phyloP scores from a whole-genome alignment of 164 flowering plant genomes.

The Tinospora cordifolia region DNA sequence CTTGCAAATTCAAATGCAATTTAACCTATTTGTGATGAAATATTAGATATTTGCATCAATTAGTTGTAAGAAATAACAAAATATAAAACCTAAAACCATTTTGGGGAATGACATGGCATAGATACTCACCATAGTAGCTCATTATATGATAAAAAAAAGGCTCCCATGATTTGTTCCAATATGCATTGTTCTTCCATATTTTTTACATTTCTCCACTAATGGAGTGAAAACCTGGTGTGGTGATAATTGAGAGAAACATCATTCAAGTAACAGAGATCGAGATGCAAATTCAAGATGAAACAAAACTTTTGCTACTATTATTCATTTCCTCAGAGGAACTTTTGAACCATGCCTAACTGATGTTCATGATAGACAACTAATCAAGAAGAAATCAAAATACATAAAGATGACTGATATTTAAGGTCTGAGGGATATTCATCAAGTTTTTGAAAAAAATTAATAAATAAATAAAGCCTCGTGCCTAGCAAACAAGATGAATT shows the following conservation, averaged over 20 bases:
- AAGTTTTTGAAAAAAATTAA: background rate
- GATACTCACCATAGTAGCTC: slow-evolving; percentile 82
- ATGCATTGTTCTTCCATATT: slow-evolving; percentile 97
- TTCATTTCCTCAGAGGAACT: background rate
- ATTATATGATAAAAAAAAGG: slow-evolving; percentile 93
- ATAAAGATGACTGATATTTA: too few relatives aligned
- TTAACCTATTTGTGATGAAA: slow-evolving; percentile 57
- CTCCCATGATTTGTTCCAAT: slow-evolving; percentile 98
- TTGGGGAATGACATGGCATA: slow-evolving; percentile 6
- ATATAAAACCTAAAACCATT: background rate
- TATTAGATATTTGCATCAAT: background rate
- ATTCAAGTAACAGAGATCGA: background rate
- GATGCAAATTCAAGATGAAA: background rate
- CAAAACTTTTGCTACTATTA: background rate
- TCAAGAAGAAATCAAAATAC: too few relatives aligned
- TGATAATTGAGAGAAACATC: background rate
- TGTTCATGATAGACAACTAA: too few relatives aligned
- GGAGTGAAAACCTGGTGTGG: slow-evolving; percentile 72
- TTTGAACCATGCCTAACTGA: background rate
- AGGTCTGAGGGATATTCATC: background rate
- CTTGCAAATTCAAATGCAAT: slow-evolving; percentile 96
- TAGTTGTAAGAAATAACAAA: background rate
- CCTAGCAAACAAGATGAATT: too few relatives aligned
- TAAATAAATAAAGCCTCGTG: background rate
- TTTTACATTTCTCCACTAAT: slow-evolving; percentile 90